phyloP scores from a whole-genome alignment of 371 early-diverging fungal genomes.

The Parasitella parasitica region DNA sequence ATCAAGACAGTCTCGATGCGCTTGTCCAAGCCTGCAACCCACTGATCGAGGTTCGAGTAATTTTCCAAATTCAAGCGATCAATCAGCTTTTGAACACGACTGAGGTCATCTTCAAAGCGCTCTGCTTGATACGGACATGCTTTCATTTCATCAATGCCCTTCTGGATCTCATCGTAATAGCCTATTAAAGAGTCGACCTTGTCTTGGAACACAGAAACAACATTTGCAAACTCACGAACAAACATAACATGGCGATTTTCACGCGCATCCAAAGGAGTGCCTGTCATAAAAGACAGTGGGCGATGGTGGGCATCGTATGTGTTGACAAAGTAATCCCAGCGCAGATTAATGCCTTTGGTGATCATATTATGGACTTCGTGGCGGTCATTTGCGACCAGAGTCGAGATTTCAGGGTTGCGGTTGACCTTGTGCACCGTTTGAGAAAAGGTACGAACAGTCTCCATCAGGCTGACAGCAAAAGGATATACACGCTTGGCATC shows the following conservation, averaged over 20 bases:
- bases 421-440: constrained; percentile 83
- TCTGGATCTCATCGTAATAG: constrained; percentile 80
- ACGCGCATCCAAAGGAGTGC: constrained; percentile 57
- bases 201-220: constrained; percentile 93
- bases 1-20: constrained; percentile 83
- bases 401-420: constrained; percentile 72
- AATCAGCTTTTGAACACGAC: constrained; percentile 82
- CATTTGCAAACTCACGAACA: constrained; percentile 91
- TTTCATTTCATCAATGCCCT: constrained; percentile 79
- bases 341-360: constrained; percentile 79
- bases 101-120: constrained; percentile 69
- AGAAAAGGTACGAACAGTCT: constrained; percentile 91
- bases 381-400: constrained; percentile 88
- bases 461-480: constrained; percentile 94
- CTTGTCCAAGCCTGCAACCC: constrained; percentile 83
- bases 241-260: constrained; percentile 91
- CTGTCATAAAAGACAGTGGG: constrained; percentile 48
- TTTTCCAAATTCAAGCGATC: constrained; percentile 92
- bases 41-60: constrained; percentile 89
- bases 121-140: constrained; percentile 74
- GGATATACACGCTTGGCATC: constrained; percentile 98
- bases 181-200: constrained; percentile 85
- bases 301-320: constrained; percentile 67
- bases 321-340: constrained; percentile 97
- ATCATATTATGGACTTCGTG: constrained; percentile 92